Evolutionary conservation across 1,139 yeast genomes (phyloP).

Genomic region (Saccharomycopsis crataegensis): DNA sequence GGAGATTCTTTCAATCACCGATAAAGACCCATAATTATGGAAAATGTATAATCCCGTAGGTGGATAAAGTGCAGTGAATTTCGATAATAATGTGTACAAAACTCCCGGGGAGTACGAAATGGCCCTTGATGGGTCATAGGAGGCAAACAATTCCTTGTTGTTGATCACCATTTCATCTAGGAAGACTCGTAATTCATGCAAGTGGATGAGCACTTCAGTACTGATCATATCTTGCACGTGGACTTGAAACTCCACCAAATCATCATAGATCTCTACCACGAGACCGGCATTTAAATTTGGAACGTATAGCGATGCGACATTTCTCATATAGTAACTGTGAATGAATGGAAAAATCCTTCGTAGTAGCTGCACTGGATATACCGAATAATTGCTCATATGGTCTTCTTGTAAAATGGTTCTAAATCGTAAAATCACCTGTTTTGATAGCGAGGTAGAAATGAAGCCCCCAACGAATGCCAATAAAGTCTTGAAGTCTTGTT

Average conservation of each 20-base stretch:
- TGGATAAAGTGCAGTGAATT: constrained; percentile 2
- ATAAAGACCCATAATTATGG: not conserved
- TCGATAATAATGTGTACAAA: not conserved
- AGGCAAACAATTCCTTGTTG: not conserved
- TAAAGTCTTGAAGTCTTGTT: not conserved
- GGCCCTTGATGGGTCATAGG: not conserved
- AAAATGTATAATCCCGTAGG: not conserved
- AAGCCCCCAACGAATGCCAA: constrained; percentile 8
- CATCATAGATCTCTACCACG: constrained; percentile 4
- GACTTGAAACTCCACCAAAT: not conserved
- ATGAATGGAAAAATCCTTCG: constrained; percentile 6
- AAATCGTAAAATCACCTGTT: constrained; percentile 1
- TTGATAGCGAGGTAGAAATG: constrained; percentile 3
- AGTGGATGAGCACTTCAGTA: no score
- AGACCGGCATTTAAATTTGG: constrained; percentile 1
- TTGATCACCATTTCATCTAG: not conserved
- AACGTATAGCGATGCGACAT: not conserved
- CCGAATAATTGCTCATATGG: not conserved
- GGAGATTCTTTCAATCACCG: constrained; percentile 2
- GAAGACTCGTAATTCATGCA: constrained; percentile 1
- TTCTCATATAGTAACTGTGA: constrained; percentile 1
- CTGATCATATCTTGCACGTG: not conserved
- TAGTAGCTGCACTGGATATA: not conserved
- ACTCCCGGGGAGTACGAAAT: not conserved
- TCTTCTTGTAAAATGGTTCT: not conserved